phyloP scores from a whole-genome alignment of 768 basidiomycete species.

The Naganishia kalamii region DNA sequence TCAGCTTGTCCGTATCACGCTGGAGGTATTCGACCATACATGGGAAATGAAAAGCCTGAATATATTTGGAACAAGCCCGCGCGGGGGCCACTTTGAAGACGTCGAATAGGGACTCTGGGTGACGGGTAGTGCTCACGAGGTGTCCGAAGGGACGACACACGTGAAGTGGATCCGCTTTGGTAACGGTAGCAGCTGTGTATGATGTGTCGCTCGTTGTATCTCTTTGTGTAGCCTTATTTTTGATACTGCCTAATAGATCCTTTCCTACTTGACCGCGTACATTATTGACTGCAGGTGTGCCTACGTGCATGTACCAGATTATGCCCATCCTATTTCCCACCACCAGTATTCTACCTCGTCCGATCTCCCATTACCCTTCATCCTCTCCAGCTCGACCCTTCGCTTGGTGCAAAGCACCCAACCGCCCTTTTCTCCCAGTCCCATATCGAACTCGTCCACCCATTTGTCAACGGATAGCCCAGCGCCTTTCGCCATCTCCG shows the following conservation, averaged over 20 bases:
- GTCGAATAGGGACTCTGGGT: background rate
- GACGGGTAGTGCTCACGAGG: no score
- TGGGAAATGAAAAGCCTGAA: background rate
- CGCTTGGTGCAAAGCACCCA: conserved; percentile 27
- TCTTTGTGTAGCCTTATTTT: no score
- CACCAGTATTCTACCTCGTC: conserved; percentile 45
- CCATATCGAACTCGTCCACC: conserved; percentile 26
- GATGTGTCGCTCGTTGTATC: no score
- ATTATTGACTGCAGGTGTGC: no score
- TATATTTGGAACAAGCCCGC: conserved; percentile 11
- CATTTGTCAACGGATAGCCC: conserved; percentile 11
- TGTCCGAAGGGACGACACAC: no score
- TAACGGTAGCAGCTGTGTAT: no score
- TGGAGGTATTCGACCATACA: conserved; percentile 6
- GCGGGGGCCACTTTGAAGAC: background rate
- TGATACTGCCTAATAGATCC: no score
- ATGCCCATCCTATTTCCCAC: conserved; percentile 46
- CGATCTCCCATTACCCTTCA: conserved; percentile 40
- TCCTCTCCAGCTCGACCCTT: conserved; percentile 33
- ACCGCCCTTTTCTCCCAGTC: conserved; percentile 22
- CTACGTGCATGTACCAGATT: background rate
- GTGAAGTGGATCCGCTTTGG: no score
- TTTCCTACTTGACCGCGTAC: no score
- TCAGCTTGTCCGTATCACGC: conserved; percentile 12
- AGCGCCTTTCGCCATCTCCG: conserved; percentile 8